Conservation (phyloP, 2,329 filamentous ascomycete species). For the Arachnopeziza araneosa region DNA sequence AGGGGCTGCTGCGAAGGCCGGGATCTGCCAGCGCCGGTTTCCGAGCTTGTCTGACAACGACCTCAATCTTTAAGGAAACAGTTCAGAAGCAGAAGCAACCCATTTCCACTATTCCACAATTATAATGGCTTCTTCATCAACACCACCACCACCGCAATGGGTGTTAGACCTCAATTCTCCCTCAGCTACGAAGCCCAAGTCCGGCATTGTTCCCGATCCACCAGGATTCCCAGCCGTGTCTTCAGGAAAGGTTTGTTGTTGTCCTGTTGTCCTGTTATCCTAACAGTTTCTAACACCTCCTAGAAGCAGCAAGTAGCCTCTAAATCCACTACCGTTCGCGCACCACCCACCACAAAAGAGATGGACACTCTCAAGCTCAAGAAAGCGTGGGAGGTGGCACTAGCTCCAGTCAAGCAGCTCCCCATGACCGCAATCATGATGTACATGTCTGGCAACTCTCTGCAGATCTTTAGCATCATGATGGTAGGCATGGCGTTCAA, state of each 20-base stretch:
- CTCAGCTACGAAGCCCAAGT: conserved; percentile 60
- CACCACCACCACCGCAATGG: conserved; percentile 59
- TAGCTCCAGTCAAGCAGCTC: conserved; percentile 86
- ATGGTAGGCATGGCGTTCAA: conserved; percentile 99
- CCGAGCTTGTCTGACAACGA: neutral
- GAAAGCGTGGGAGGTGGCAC: conserved; percentile 96
- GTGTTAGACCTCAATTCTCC: conserved; percentile 72
- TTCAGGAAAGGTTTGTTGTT: conserved; percentile 50
- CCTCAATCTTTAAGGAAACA: neutral
- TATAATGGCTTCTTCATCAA: neutral
- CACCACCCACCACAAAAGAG: conserved; percentile 70
- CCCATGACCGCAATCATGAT: conserved; percentile 99
- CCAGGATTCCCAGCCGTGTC: conserved; percentile 64
- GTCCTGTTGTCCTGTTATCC: conserved; percentile 1
- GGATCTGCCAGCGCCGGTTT: neutral
- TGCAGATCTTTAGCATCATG: conserved; percentile 99
- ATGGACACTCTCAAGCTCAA: conserved; percentile 96
- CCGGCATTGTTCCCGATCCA: conserved; percentile 69
- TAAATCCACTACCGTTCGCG: conserved; percentile 43
- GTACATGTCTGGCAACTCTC: conserved; percentile 99
- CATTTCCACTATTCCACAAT: neutral
- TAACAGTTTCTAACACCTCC: conserved; percentile 13
- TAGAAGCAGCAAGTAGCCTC: conserved; percentile 35
- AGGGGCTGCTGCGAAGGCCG: neutral
- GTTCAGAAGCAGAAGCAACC: neutral